Percentiles rank a stretch among this genome's conserved stretches.
phyloP scores from a whole-genome alignment of 495 filamentous ascomycete species.

The Viridothelium virens region DNA sequence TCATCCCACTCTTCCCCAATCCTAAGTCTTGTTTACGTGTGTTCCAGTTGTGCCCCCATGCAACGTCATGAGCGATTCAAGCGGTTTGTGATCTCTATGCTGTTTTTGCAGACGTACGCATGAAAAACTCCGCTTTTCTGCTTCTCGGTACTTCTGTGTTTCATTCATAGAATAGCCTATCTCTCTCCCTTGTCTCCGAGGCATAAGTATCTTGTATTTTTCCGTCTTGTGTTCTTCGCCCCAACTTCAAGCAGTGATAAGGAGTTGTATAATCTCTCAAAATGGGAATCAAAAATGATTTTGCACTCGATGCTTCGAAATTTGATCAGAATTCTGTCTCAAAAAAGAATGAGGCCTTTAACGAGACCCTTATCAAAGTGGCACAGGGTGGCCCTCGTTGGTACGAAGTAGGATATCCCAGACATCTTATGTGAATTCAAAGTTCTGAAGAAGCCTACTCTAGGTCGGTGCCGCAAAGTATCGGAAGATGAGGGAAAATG shows the following conservation, averaged over 20 bases:
- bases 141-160: background rate
- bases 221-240: background rate
- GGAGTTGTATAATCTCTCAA: background rate
- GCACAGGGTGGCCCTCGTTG: constrained; percentile 32
- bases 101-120: background rate
- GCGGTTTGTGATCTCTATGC: background rate
- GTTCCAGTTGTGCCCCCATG: background rate
- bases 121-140: background rate
- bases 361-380: constrained; percentile 33
- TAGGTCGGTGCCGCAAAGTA: constrained; percentile 41
- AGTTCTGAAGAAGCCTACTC: background rate
- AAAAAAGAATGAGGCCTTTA: constrained; percentile 29
- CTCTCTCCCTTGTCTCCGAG: background rate
- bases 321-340: constrained; percentile 26
- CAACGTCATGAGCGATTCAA: background rate
- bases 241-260: background rate
- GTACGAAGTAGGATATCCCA: constrained; percentile 29
- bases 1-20: constrained; percentile 2
- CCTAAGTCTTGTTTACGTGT: background rate
- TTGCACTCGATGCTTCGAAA: constrained; percentile 15
- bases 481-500: constrained; percentile 40
- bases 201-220: background rate
- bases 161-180: background rate
- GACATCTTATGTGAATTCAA: background rate
- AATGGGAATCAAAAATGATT: constrained; percentile 2